Base-by-base conservation (phyloP, 2,329 filamentous ascomycete genomes). In the Monascus ruber region DNA sequence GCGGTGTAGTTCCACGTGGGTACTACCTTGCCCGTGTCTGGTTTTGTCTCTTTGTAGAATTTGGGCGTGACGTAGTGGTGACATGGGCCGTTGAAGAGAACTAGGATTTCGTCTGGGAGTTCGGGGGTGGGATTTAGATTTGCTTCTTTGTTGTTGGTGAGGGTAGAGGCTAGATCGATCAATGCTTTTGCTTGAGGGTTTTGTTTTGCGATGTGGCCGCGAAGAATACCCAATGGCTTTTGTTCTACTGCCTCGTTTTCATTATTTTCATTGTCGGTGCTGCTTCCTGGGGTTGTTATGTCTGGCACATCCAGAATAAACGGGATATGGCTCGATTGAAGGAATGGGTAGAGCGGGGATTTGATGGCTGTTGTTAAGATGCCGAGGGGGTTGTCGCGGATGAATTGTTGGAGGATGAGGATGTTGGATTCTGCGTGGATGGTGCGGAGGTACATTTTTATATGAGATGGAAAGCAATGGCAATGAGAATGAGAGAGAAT, bases 1-100 rank as follows among this genome's bases (percentile, higher is more conserved):
- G 79, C 77, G 0, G 75, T 66, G 48, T 83, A 84, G 55, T 84
- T 78, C 80, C 79, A 83, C 0, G 79, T 84, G 0, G 78, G 78
- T 4, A 81, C 79, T 0, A 82, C 79, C 47, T 83, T 83, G 7
- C 71, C 79, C 0, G 72, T 77, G 0, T 50, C 53, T 0, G 77
- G 79, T 52, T 83, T 83, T 1, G 79, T 82, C 46, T 77, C 69
- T 7, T 62, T 66, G 61, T 83, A 83, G 58, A 82, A 83, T 43
- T 80, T 78, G 1, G 79, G 77, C 0, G 79, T 81, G 4, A 83
- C 71, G 47, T 83, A 83, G 58, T 79, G 75, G 31, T 82, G 71
- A 1, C 65, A 54, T 0, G 70, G 63, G 0, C 66, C 67, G 34
- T 68, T 81, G 65, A 84, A 83, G 10, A 82, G 62, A 2, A 83